Percentiles rank a stretch among this genome's conserved stretches.
phyloP scores from a whole-genome alignment of 2,329 filamentous ascomycete genomes.

The Shiraia sp. region DNA sequence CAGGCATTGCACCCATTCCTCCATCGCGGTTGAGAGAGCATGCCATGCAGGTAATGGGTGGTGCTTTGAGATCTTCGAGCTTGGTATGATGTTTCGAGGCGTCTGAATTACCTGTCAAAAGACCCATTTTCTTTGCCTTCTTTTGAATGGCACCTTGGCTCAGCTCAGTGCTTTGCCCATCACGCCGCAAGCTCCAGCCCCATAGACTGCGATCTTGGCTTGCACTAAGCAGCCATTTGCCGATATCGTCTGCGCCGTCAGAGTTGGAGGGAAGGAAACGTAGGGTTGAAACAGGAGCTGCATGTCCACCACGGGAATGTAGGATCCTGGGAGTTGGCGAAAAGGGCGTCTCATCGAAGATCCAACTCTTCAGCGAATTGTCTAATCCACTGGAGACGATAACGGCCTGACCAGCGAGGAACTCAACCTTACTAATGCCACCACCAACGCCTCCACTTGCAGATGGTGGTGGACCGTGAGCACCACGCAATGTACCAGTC shows the following conservation, averaged over 20 bases:
- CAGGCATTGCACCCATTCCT: conserved; percentile 82
- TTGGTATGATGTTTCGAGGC: conserved; percentile 65
- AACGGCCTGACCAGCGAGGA: conserved; percentile 85
- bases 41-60: conserved; percentile 88
- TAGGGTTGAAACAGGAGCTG: conserved; percentile 79
- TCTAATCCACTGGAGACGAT: conserved; percentile 89
- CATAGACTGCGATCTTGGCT: conserved; percentile 89
- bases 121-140: conserved; percentile 85
- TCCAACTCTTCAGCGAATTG: conserved; percentile 94
- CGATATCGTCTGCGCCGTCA: conserved; percentile 83
- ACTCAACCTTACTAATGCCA: conserved; percentile 86
- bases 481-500: conserved; percentile 82
- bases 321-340: conserved; percentile 82
- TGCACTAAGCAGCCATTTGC: conserved; percentile 93
- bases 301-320: conserved; percentile 86
- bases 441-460: conserved; percentile 61
- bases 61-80: conserved; percentile 78
- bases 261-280: conserved; percentile 86
- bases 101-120: conserved; percentile 62
- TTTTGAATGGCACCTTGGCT: conserved; percentile 88
- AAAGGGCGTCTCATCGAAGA: conserved; percentile 91
- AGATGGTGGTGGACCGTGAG: conserved; percentile 76
- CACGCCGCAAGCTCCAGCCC: conserved; percentile 93
- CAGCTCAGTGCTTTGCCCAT: conserved; percentile 90
- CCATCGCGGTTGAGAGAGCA: conserved; percentile 93